A percentile compares a stretch with the other conserved stretches of the same genome.
phyloP scores from a whole-genome alignment of 331 rosid species.

The Cucumis variabilis region DNA sequence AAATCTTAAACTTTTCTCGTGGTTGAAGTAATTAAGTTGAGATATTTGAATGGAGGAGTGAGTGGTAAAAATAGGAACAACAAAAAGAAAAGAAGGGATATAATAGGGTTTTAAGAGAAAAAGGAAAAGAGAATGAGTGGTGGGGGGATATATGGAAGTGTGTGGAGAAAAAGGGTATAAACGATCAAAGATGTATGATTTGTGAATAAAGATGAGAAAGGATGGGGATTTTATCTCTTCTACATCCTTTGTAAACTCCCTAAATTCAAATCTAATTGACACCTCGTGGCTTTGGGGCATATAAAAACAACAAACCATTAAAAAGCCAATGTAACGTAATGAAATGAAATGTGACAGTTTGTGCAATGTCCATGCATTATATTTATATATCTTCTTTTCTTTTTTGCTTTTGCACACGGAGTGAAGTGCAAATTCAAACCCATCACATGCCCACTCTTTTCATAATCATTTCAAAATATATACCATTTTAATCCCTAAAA shows the following conservation, averaged over 20 bases:
- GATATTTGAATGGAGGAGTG: too few species aligned
- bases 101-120: background rate
- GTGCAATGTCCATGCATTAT: slow-evolving; percentile 24
- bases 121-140: background rate
- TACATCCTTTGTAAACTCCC: background rate
- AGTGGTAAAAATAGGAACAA: too few species aligned
- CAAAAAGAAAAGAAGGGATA: too few species aligned
- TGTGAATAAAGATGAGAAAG: background rate
- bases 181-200: background rate
- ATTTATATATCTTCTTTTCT: background rate
- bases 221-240: background rate
- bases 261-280: background rate
- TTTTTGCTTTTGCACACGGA: slow-evolving; percentile 20
- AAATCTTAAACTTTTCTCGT: too few species aligned
- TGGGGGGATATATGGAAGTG: background rate
- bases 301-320: background rate
- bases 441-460: slow-evolving; percentile 16
- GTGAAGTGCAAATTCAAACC: background rate
- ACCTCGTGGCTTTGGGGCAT: background rate
- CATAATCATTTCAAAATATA: too few species aligned
- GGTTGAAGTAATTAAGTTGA: too few species aligned
- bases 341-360: slow-evolving; percentile 20
- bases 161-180: background rate
- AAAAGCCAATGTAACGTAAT: background rate
- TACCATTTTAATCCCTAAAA: too few species aligned